Conservation (phyloP, 2,329 filamentous ascomycete genomes). For the Pestalotiopsis sp. region DNA sequence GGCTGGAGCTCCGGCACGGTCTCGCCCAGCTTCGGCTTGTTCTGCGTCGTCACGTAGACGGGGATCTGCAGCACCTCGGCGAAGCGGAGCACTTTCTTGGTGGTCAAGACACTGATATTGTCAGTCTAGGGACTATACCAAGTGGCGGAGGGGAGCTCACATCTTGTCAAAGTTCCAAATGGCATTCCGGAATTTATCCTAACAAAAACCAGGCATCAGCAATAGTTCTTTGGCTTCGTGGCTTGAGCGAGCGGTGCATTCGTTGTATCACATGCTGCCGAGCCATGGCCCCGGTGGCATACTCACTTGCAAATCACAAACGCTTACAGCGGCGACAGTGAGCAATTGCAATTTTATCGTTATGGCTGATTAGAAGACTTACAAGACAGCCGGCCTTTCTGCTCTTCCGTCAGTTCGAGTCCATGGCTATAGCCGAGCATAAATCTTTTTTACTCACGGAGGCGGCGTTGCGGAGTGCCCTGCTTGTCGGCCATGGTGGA, state of each 20-base stretch:
- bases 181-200: conserved; percentile 85
- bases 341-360: not conserved
- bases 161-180: conserved; percentile 87
- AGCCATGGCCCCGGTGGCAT: not conserved
- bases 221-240: not conserved
- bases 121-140: not conserved
- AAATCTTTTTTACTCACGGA: conserved; percentile 23
- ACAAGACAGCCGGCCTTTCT: conserved; percentile 57
- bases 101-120: conserved; percentile 60
- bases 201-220: conserved; percentile 37
- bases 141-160: conserved; percentile 42
- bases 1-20: conserved; percentile 73
- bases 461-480: conserved; percentile 21
- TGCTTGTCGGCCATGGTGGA: conserved; percentile 21
- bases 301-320: conserved; percentile 71
- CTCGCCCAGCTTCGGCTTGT: conserved; percentile 73
- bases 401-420: conserved; percentile 14
- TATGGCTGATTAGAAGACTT: conserved; percentile 25
- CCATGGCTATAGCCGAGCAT: not conserved
- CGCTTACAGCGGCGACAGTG: conserved; percentile 49
- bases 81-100: conserved; percentile 70
- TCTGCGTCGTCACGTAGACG: conserved; percentile 86
- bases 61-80: conserved; percentile 71
- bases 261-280: not conserved
- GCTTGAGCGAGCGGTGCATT: not conserved